Conservation (phyloP, 2,329 filamentous ascomycete genomes). For the Paracoccidioides brasiliensis region DNA sequence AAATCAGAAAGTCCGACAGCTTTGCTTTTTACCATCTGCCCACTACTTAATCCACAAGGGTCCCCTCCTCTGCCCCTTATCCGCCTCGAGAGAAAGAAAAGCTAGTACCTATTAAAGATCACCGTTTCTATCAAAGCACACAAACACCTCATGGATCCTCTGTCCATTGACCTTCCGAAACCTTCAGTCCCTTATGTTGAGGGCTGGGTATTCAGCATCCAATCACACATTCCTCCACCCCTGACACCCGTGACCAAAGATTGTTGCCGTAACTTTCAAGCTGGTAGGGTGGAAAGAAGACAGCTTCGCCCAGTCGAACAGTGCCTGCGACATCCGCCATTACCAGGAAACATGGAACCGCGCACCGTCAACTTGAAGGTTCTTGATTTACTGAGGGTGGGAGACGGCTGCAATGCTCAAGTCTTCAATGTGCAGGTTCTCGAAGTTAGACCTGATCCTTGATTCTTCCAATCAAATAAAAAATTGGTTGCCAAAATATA, state of each 20-base stretch:
- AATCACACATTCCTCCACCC: conserved; percentile 10
- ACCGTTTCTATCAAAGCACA: not conserved
- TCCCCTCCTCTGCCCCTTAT: not conserved
- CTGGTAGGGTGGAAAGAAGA: conserved; percentile 10
- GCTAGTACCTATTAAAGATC: not conserved
- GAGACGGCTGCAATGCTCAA: conserved; percentile 13
- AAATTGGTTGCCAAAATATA: conserved; percentile 15
- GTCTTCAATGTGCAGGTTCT: conserved; percentile 11
- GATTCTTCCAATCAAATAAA: conserved; percentile 5
- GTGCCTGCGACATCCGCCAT: conserved; percentile 12
- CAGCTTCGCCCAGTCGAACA: conserved; percentile 9
- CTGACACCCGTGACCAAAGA: conserved; percentile 9
- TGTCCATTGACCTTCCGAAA: conserved; percentile 9
- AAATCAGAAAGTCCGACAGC: not conserved
- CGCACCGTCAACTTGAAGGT: conserved; percentile 11
- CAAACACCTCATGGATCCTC: conserved; percentile 5
- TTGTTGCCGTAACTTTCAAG: conserved; percentile 8
- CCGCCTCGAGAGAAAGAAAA: not conserved
- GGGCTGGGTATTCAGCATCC: conserved; percentile 13
- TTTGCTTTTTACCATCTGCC: not conserved
- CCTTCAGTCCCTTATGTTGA: conserved; percentile 11
- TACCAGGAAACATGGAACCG: conserved; percentile 9
- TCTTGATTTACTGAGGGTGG: conserved; percentile 10
- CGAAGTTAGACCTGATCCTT: conserved; percentile 1
- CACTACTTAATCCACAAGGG: not conserved